A percentile compares a stretch with the other conserved stretches of the same genome.
phyloP scores from a whole-genome alignment of 2,329 filamentous ascomycete species.

The Colletotrichum theobromicola region DNA sequence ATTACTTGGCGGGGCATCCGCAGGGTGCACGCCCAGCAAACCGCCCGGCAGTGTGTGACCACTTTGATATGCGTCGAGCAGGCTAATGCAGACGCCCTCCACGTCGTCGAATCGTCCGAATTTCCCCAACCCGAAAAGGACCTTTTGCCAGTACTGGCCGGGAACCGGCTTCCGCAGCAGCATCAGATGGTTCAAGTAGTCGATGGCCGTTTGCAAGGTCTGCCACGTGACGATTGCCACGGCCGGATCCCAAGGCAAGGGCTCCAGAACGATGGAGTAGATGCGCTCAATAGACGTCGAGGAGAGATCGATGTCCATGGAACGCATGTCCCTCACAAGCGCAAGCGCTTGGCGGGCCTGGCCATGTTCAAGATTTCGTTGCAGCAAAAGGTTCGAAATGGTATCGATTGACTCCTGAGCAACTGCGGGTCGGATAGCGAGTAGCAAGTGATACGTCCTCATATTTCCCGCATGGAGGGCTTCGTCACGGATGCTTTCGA shows the following conservation, averaged over 20 bases:
- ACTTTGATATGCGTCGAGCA: slow-evolving; percentile 43
- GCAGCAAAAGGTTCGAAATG: slow-evolving; percentile 39
- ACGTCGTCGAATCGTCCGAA: slow-evolving; percentile 50
- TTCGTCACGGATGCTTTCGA: slow-evolving; percentile 41
- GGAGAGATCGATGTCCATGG: slow-evolving; percentile 34
- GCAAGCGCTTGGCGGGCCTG: slow-evolving; percentile 31
- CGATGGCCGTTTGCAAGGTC: background rate
- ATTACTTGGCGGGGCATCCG: slow-evolving; percentile 42
- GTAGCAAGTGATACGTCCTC: slow-evolving; percentile 47
- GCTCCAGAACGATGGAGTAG: slow-evolving; percentile 1
- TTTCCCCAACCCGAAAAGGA: slow-evolving; percentile 50
- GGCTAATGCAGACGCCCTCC: slow-evolving; percentile 46
- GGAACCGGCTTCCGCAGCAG: slow-evolving; percentile 30
- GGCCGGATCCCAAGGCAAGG: background rate
- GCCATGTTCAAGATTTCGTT: slow-evolving; percentile 30
- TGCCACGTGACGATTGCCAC: background rate
- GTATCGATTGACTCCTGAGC: slow-evolving; percentile 31
- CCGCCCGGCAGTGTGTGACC: slow-evolving; percentile 28
- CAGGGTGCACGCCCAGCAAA: slow-evolving; percentile 47
- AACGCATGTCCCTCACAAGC: slow-evolving; percentile 42
- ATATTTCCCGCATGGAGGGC: slow-evolving; percentile 42
- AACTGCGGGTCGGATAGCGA: slow-evolving; percentile 45
- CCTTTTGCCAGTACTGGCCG: slow-evolving; percentile 44
- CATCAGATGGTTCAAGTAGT: slow-evolving; percentile 2
- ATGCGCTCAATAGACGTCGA: slow-evolving; percentile 8